A percentile compares a stretch with the other conserved stretches of the same genome.
phyloP scores from a whole-genome alignment of 768 basidiomycete genomes.

The Thelephora ganbajun region DNA sequence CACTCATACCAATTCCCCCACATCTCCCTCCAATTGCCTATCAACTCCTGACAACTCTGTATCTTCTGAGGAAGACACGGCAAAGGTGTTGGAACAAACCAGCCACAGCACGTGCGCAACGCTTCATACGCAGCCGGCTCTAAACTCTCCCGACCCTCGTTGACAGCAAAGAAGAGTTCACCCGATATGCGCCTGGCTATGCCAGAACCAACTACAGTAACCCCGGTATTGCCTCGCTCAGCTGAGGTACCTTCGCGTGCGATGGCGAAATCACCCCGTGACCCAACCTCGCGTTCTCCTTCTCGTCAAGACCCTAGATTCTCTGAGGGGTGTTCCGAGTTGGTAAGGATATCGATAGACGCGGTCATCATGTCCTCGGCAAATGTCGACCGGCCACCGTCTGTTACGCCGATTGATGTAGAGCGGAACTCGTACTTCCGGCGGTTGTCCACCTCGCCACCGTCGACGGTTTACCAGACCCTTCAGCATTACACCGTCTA shows the following conservation, averaged over 20 bases:
- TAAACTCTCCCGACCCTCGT: constrained; percentile 21
- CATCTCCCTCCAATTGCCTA: constrained; percentile 38
- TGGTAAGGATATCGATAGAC: constrained; percentile 8
- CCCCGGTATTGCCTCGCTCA: no score
- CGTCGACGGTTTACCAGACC: constrained; percentile 63
- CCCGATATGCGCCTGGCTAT: constrained; percentile 67
- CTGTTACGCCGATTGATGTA: constrained; percentile 47
- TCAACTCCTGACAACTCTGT: constrained; percentile 46
- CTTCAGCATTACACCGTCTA: constrained; percentile 79
- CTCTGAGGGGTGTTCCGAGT: constrained; percentile 8
- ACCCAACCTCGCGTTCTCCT: neutral
- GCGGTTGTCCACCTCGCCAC: constrained; percentile 68
- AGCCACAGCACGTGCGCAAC: constrained; percentile 26
- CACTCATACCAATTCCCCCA: constrained; percentile 25
- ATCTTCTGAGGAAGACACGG: constrained; percentile 31
- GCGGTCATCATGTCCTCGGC: constrained; percentile 26
- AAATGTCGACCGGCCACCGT: constrained; percentile 23
- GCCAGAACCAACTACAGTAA: no score
- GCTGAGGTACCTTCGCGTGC: neutral
- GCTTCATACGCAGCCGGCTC: constrained; percentile 33
- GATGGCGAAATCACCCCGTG: neutral
- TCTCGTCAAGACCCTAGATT: constrained; percentile 29
- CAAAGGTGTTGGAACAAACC: constrained; percentile 5
- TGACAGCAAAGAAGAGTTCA: constrained; percentile 65
- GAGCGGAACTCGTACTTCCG: constrained; percentile 92